Evolutionary conservation across 2,329 filamentous ascomycete genomes (phyloP), one percentile per base, ranked within the genome.

Genomic region (Tetracladium maxilliforme): DNA sequence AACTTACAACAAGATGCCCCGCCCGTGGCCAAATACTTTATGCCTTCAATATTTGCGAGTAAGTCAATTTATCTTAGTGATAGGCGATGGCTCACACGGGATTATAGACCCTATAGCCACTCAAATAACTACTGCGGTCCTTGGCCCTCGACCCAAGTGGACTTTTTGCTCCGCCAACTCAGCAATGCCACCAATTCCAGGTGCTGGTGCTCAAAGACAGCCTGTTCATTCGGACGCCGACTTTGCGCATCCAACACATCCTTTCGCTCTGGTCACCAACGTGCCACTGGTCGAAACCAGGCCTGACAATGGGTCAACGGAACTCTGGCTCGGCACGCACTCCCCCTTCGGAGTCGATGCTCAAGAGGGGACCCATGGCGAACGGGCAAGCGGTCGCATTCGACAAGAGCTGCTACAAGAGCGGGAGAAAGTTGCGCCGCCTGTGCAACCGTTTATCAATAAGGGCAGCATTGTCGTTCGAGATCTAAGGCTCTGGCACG

Each of bases 1-100:
- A 75, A 72, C 33, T 49, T 72, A 17, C 68, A 74, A 32, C 70
- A 74, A 38, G 67, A 72, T 33, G 52, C 69, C 0, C 65, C 64
- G 1, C 55, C 64, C 3, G 55, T 60, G 0, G 43, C 47, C 1
- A 43, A 62, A 21, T 60, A 53, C 33, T 67, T 69, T 27, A 46
- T 52, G 11, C 43, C 52, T 2, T 47, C 47, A 4, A 61, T 73
- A 14, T 70, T 71, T 28, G 41, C 61, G 8, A 74, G 65, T 69
- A 43, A 25, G 49, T 34, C 7, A 6, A n/a, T n/a, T n/a, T n/a
- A n/a, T n/a, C n/a, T n/a, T n/a, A n/a, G n/a, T n/a, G n/a, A n/a
- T 2, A 15, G 12, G 7, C 13, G 15, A 6, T 12, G 14, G 18
- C 9, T 11, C 27, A 65, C 61, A 70, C n/a, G n/a, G n/a, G n/a